These are phyloP conservation scores for Angophora floribunda DNA, from an alignment of 345 rosid genomes.

Conservation along the genomic window DNA sequence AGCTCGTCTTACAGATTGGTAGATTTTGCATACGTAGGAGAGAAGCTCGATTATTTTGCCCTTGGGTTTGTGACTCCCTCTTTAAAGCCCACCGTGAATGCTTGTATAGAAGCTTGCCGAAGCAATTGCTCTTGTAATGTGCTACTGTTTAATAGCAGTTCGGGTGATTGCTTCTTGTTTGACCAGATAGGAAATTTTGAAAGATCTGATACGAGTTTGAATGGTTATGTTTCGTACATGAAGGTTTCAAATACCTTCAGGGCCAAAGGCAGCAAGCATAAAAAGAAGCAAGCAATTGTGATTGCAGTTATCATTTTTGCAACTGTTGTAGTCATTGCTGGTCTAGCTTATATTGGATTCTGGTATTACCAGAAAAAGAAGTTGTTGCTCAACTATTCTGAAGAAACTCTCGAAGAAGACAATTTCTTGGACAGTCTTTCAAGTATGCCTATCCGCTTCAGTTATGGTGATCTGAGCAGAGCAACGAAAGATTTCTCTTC, in stretches of 20 bases:
- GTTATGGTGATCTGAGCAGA: slow-evolving; percentile 21
- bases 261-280: neutral
- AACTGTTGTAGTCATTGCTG: slow-evolving; percentile 14
- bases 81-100: slow-evolving; percentile 8
- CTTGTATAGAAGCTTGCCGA: slow-evolving; percentile 38
- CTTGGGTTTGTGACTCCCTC: slow-evolving; percentile 27
- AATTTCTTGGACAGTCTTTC: slow-evolving; percentile 18
- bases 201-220: slow-evolving; percentile 11
- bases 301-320: slow-evolving; percentile 9
- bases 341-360: slow-evolving; percentile 26
- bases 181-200: slow-evolving; percentile 32
- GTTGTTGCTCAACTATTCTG: slow-evolving; percentile 2
- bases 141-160: slow-evolving; percentile 32
- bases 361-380: slow-evolving; percentile 8
- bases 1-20: neutral
- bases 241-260: slow-evolving; percentile 10
- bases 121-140: slow-evolving; percentile 36
- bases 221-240: slow-evolving; percentile 24
- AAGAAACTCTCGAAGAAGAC: slow-evolving; percentile 19
- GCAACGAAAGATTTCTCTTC: slow-evolving; percentile 32
- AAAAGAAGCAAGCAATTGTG: neutral
- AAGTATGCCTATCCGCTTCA: slow-evolving; percentile 25
- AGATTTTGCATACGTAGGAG: slow-evolving; percentile 18
- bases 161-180: slow-evolving; percentile 35
- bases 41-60: slow-evolving; percentile 44